These are phyloP conservation scores for Nothophytophthora sp. DNA, from an alignment of 352 stramenopile genomes.

Conservation along the genomic window DNA sequence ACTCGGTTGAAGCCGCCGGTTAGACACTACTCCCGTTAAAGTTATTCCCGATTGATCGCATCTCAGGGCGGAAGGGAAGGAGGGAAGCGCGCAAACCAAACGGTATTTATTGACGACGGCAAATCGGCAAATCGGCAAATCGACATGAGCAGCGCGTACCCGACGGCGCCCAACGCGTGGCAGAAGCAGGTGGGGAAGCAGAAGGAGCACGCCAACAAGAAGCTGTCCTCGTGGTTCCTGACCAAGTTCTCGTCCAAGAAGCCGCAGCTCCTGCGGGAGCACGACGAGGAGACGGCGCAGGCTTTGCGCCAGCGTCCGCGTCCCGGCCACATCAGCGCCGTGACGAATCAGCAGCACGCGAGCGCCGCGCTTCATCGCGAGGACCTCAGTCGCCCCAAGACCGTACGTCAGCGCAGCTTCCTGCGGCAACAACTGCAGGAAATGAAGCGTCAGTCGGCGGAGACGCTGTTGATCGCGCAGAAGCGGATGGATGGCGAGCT, in stretches of 20 bases:
- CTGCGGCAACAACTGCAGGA: constrained; percentile 66
- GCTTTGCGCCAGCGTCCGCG: constrained; percentile 32
- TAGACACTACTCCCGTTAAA: no score
- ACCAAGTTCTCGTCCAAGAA: constrained; percentile 64
- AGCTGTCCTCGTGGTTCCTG: constrained; percentile 70
- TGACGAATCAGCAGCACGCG: constrained; percentile 35
- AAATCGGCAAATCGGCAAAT: no score
- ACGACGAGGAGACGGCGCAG: constrained; percentile 54
- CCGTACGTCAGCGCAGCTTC: constrained; percentile 69
- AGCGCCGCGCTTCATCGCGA: constrained; percentile 23
- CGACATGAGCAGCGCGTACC: constrained; percentile 31
- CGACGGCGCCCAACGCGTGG: constrained; percentile 21
- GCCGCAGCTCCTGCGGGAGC: constrained; percentile 56
- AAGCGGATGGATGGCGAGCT: constrained; percentile 53
- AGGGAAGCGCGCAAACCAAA: no score
- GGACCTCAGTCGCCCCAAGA: constrained; percentile 27
- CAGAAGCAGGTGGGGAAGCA: constrained; percentile 62
- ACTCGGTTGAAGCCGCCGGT: no score
- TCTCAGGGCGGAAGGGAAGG: no score
- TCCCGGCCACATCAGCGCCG: constrained; percentile 37
- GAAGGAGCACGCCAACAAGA: constrained; percentile 58
- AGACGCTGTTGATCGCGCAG: constrained; percentile 41
- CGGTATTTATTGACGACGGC: no score
- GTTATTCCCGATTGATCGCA: no score
- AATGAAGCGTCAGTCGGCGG: constrained; percentile 77